Base-by-base conservation (phyloP, 345 rosid genomes). In the Iberis pinnata region DNA sequence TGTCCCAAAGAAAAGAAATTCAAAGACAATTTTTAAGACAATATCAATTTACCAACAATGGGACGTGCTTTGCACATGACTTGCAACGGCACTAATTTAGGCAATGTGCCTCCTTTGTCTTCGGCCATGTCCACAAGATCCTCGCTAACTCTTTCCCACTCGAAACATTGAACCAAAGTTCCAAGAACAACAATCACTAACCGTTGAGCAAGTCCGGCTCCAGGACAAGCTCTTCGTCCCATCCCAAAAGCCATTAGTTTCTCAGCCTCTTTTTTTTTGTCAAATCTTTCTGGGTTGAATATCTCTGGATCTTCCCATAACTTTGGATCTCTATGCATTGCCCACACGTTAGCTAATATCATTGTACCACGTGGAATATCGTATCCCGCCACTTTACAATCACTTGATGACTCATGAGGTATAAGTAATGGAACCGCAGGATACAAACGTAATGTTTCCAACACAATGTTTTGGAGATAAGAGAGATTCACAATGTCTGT, bases 221-320 rank as follows among this genome's bases (percentile, higher is more conserved):
- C 80, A 4, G 76, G 83, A 44, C 83, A 78, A 1, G 73, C 63
- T 45, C 83, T 53, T 24, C 83, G 53, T 38, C 80, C 78, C 6
- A 70, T 6, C 44, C 80, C 80, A 29, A 78, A 75, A 2, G 78
- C 61, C 54, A 73, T 18, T 10, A 64, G 26, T 56, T 67, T 75
- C 7, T 59, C 14, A 4, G 14, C 51, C 18, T 49, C 75, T 1
- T 36, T 43, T 33, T 56, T 63, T 10, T 31, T 55, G 4, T 63
- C 74, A 26, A 71, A 79, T 47, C 83, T 77, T 42, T 76, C 85
- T 0, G 85, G 88, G 18, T 44, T 70, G 16, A 80, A 84, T 12
- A 50, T 53, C 7, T 35, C 31, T 0, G 87, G 66, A 12, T 78
- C 78, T 0, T 75, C 68, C 84, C 84, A 83, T 2, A 57, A 0